phyloP scores from a whole-genome alignment of 208 protist species.

The Acanthamoeba healyi region DNA sequence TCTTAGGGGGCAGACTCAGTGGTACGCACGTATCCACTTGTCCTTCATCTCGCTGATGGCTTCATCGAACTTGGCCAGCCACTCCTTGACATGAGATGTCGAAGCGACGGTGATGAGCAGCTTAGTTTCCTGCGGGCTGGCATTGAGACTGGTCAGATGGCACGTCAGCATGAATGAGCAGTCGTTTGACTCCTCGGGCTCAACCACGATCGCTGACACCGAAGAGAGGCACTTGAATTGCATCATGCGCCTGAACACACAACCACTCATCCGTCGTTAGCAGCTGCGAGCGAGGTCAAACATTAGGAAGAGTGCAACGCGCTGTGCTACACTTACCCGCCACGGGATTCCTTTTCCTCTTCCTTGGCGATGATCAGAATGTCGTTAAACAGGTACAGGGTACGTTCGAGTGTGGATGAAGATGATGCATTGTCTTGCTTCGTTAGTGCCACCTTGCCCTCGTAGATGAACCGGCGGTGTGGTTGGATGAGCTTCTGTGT shows the following conservation, averaged over 20 bases:
- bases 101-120: constrained; percentile 32
- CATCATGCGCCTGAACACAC: background rate
- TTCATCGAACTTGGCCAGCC: constrained; percentile 38
- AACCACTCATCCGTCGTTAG: no score
- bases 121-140: background rate
- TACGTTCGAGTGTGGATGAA: background rate
- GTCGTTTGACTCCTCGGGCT: background rate
- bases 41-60: constrained; percentile 19
- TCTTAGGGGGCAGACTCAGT: no score
- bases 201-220: background rate
- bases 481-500: constrained; percentile 68
- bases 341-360: constrained; percentile 4
- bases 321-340: background rate
- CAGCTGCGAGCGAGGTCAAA: no score
- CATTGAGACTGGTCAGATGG: constrained; percentile 35
- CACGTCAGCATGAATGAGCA: background rate
- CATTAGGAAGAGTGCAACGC: no score
- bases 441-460: background rate
- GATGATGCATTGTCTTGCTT: background rate
- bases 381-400: constrained; percentile 68
- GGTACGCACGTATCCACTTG: constrained; percentile 42
- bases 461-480: constrained; percentile 48
- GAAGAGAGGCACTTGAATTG: constrained; percentile 52
- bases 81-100: background rate
- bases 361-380: constrained; percentile 62